Conservation (phyloP, 768 basidiomycete species). For the Tricholoma terreum region DNA sequence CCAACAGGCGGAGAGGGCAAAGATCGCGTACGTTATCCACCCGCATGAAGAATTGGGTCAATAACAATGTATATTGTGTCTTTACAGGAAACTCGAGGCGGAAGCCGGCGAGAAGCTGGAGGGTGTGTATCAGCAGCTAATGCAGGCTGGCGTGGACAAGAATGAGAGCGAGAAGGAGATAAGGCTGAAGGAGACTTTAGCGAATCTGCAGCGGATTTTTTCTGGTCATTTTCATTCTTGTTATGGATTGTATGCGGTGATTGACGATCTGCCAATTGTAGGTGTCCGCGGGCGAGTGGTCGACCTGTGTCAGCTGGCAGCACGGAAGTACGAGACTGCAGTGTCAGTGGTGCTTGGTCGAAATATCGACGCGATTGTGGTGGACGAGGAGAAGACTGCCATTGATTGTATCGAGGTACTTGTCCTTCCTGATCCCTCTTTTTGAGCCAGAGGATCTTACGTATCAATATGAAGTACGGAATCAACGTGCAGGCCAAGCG, state of each 20-base stretch:
- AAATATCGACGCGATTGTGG: slow-evolving; percentile 93
- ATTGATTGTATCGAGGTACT: slow-evolving; percentile 95
- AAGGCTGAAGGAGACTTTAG: slow-evolving; percentile 81
- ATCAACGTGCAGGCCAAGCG: slow-evolving; percentile 91
- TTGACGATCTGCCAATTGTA: slow-evolving; percentile 21
- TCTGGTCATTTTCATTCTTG: slow-evolving; percentile 49
- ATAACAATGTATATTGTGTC: no score
- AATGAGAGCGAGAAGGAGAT: slow-evolving; percentile 83
- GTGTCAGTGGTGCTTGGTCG: slow-evolving; percentile 91
- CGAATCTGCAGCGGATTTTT: slow-evolving; percentile 84
- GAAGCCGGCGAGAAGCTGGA: slow-evolving; percentile 92
- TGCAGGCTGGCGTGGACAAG: slow-evolving; percentile 88
- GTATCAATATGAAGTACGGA: slow-evolving; percentile 64
- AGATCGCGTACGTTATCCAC: slow-evolving; percentile 59
- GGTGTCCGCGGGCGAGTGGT: slow-evolving; percentile 93
- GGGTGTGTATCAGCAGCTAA: slow-evolving; percentile 75
- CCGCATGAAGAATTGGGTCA: neutral
- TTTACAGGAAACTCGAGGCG: slow-evolving; percentile 74
- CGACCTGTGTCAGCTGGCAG: slow-evolving; percentile 93
- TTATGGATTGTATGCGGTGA: neutral
- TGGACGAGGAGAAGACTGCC: slow-evolving; percentile 95
- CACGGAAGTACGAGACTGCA: slow-evolving; percentile 87
- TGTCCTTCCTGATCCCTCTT: neutral
- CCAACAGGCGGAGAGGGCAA: slow-evolving; percentile 76
- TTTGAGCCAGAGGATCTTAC: neutral